phyloP scores from a whole-genome alignment of 306 rosid species.

The Phaseolus lunatus region DNA sequence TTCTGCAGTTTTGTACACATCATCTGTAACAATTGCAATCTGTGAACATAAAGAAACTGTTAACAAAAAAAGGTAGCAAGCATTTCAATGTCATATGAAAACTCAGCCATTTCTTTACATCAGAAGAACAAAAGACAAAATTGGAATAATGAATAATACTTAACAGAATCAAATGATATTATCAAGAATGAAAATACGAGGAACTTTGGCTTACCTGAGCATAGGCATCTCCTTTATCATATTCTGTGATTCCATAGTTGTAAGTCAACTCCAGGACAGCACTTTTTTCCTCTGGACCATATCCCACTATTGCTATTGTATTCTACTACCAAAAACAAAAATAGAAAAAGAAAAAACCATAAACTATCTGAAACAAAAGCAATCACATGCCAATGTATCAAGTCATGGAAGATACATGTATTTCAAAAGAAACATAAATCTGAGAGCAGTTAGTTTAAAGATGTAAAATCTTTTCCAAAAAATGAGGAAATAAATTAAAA shows the following conservation, averaged over 20 bases:
- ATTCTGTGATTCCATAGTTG: slow-evolving; percentile 86
- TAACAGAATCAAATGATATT: slow-evolving; percentile 19
- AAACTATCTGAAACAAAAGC: background rate
- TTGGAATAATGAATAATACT: background rate
- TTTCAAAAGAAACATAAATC: slow-evolving; percentile 31
- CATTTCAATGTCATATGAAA: slow-evolving; percentile 22
- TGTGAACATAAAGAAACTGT: slow-evolving; percentile 42
- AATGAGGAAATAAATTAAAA: background rate
- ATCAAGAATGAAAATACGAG: slow-evolving; percentile 25
- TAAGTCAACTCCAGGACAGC: slow-evolving; percentile 86
- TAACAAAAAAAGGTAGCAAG: background rate
- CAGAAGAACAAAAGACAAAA: slow-evolving; percentile 13
- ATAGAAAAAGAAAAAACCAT: background rate
- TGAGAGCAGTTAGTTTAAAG: background rate
- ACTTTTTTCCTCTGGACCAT: slow-evolving; percentile 88
- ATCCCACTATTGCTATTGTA: slow-evolving; percentile 81
- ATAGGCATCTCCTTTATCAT: slow-evolving; percentile 87
- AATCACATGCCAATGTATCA: slow-evolving; percentile 5
- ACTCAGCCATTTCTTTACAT: background rate
- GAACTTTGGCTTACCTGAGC: slow-evolving; percentile 69
- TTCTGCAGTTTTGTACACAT: slow-evolving; percentile 93
- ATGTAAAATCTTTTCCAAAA: slow-evolving; percentile 3
- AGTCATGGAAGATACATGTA: background rate
- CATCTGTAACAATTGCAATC: slow-evolving; percentile 94
- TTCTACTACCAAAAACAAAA: slow-evolving; percentile 64